phyloP scores from a whole-genome alignment of 2,329 filamentous ascomycete genomes.

The Talaromyces sp. region DNA sequence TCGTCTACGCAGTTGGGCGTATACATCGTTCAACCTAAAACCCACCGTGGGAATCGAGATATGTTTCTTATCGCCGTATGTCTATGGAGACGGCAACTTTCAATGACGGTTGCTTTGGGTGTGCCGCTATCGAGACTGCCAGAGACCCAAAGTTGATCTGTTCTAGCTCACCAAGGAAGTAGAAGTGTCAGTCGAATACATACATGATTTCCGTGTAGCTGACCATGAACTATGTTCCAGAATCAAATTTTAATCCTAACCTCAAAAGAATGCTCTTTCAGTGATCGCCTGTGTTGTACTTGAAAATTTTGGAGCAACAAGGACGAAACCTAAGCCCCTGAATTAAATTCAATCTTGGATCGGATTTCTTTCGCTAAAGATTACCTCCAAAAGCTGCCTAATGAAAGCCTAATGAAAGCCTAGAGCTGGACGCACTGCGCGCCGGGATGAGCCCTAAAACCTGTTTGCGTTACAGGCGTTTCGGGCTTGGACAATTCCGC shows the following conservation, averaged over 20 bases:
- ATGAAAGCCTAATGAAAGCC: not conserved
- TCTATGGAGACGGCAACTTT: too few species aligned
- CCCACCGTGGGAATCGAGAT: too few species aligned
- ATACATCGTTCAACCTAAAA: too few species aligned
- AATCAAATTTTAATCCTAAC: not conserved
- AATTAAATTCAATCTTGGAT: not conserved
- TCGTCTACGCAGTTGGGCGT: too few species aligned
- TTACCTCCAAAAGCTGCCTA: not conserved
- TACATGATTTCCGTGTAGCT: not conserved
- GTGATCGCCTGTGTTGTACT: not conserved
- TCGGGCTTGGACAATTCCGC: not conserved
- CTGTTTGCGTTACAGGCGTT: not conserved
- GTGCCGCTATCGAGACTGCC: too few species aligned
- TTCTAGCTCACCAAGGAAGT: not conserved
- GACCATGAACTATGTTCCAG: not conserved
- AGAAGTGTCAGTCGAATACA: not conserved
- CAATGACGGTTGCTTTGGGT: too few species aligned
- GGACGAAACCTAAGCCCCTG: not conserved
- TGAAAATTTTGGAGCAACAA: not conserved
- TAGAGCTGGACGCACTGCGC: not conserved
- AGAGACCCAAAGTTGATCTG: too few species aligned
- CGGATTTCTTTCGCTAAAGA: not conserved
- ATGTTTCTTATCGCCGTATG: too few species aligned
- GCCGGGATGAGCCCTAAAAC: not conserved
- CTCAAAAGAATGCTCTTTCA: not conserved